Evolutionary conservation across 2,329 filamentous ascomycete species (phyloP).

Genomic region (Epichloe brachyelytri): DNA sequence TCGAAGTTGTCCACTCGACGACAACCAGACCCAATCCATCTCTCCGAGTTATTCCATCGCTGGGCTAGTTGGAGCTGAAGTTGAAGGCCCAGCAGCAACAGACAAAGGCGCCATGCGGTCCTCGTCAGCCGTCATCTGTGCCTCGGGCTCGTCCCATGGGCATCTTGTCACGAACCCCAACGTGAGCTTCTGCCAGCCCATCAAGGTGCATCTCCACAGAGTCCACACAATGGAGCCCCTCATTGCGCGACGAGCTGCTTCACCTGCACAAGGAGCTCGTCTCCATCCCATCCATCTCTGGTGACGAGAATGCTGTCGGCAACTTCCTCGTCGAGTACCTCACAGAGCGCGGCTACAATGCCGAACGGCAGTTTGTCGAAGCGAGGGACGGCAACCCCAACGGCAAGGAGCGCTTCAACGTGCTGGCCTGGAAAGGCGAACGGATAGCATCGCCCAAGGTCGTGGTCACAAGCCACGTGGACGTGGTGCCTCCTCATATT

Average conservation of each 20-base stretch:
- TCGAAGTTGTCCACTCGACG: background rate
- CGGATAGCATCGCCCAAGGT: constrained; percentile 40
- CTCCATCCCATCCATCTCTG: constrained; percentile 57
- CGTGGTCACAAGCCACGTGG: constrained; percentile 71
- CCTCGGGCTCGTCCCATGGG: constrained; percentile 5
- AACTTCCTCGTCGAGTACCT: constrained; percentile 58
- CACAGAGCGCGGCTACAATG: constrained; percentile 29
- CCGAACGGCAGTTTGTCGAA: constrained; percentile 28
- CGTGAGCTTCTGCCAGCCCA: background rate
- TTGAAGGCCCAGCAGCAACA: too few species aligned
- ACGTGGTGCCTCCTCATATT: constrained; percentile 61
- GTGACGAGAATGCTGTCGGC: constrained; percentile 55
- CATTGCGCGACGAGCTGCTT: constrained; percentile 42
- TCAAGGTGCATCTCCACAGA: background rate
- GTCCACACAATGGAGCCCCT: constrained; percentile 12
- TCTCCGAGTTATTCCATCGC: too few species aligned
- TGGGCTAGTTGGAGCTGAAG: too few species aligned
- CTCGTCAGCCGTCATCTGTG: constrained; percentile 1
- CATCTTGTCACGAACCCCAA: constrained; percentile 5
- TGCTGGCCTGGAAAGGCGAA: constrained; percentile 52
- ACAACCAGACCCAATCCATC: background rate
- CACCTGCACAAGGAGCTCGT: constrained; percentile 65
- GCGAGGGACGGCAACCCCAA: constrained; percentile 17
- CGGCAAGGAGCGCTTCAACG: constrained; percentile 45
- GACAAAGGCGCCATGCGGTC: background rate